Base-by-base conservation (phyloP, 1,284 basidiomycete genomes). In the Volvariella volvacea region DNA sequence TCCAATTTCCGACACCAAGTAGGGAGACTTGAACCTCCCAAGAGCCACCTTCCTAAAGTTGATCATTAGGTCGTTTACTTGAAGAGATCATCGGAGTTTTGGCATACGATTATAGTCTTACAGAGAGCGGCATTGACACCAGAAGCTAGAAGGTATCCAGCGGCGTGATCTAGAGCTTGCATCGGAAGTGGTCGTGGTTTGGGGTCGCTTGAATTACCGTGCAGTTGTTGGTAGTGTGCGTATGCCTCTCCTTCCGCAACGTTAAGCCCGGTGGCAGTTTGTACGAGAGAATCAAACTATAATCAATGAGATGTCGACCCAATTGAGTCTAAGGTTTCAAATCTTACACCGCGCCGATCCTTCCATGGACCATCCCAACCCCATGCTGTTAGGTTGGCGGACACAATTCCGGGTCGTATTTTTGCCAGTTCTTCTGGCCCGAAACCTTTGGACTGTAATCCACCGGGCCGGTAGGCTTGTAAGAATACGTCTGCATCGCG, bases 221-320 rank as follows among this genome's bases (percentile, higher is more conserved):
- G 34, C 14, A 48, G 45, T 21, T 45, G 57, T 3, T 43, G 52
- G 44, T 57, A 73, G 2, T 52, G 40, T 0, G 64, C 61, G 48
- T 66, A 75, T 2, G 74, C 74, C 41, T 70, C 58, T 0, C 67
- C 74, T 61, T 84, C 82, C 7, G 75, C 73, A 19, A 64, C 55
- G 46, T 83, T 83, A 56, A 83, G 76, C 0, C 82, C 83, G 0
- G 70, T 73, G 0, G 78, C 77, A 0, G 79, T 82, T 58, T 86
- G 81, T 0, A 82, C 75, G 2, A 85, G 64, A 0, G 80, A 83
- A 52, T 86, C 82, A 48, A 83, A 85, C 78, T 80, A 47, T 15
- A 4, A 31, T 49, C 10, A 14, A 20, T 32, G 22, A 16, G 19
- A 19, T 12, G 37, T 20, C 10, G 3, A 2, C 34, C 19, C 9